A percentile compares a stretch with the other conserved stretches of the same genome.
Conservation (phyloP, 768 basidiomycete species). For the Tricholoma matsutake region DNA sequence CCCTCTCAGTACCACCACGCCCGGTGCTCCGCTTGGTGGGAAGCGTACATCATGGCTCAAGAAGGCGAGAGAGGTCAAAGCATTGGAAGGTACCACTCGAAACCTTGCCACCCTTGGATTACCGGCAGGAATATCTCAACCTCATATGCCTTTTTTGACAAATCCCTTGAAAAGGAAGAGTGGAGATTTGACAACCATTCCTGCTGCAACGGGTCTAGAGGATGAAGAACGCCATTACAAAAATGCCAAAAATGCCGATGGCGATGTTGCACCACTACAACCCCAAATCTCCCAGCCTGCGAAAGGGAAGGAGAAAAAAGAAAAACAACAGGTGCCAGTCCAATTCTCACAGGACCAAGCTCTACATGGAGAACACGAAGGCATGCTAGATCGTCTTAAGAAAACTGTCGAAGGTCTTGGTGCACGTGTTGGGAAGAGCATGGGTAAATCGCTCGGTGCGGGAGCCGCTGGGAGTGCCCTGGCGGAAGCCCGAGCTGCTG, state of each 20-base stretch:
- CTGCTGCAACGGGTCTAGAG: conserved; percentile 20
- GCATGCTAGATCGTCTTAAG: conserved; percentile 64
- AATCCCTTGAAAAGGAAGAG: conserved; percentile 64
- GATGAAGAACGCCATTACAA: conserved; percentile 48
- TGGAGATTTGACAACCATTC: conserved; percentile 37
- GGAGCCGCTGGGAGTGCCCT: conserved; percentile 53
- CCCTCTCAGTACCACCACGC: conserved; percentile 35
- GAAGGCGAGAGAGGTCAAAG: conserved; percentile 73
- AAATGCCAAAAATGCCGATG: conserved; percentile 41
- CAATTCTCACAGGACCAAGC: neutral
- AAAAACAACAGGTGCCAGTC: neutral
- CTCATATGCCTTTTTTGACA: conserved; percentile 8
- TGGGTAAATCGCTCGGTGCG: conserved; percentile 62
- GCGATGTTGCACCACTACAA: conserved; percentile 29
- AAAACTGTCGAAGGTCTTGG: conserved; percentile 69
- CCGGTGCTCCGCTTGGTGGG: conserved; percentile 40
- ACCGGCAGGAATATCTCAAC: conserved; percentile 5
- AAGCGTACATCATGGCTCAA: conserved; percentile 81
- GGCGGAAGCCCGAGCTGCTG: conserved; percentile 64
- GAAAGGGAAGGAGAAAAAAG: conserved; percentile 2
- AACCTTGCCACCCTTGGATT: conserved; percentile 21
- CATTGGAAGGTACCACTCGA: conserved; percentile 52
- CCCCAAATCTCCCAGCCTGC: neutral
- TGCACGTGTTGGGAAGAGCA: conserved; percentile 51
- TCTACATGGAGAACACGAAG: conserved; percentile 31